phyloP scores from a whole-genome alignment of 495 filamentous ascomycete genomes.

The Podospora anserina region DNA sequence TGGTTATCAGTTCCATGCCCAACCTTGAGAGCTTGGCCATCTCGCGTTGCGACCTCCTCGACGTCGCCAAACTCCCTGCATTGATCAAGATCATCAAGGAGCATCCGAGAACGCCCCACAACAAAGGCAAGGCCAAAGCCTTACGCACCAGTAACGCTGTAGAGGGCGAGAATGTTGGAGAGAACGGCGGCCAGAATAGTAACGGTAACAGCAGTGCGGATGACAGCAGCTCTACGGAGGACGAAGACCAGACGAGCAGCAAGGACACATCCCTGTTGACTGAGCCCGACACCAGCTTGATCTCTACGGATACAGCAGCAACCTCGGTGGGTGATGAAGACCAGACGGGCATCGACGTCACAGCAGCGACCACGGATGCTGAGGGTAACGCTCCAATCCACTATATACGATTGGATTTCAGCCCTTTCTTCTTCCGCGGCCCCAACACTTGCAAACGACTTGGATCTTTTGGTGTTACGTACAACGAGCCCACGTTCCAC shows the following conservation, averaged over 20 bases:
- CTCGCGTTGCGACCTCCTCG: slow-evolving; percentile 25
- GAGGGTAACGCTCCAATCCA: neutral
- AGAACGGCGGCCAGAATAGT: neutral
- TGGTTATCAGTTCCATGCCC: slow-evolving; percentile 26
- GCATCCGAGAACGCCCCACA: neutral
- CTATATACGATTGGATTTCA: slow-evolving; percentile 25
- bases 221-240: neutral
- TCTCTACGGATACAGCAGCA: neutral
- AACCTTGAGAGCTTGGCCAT: slow-evolving; percentile 26
- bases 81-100: slow-evolving; percentile 19
- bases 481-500: slow-evolving; percentile 28
- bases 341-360: neutral
- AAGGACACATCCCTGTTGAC: neutral
- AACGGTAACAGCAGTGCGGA: neutral
- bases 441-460: slow-evolving; percentile 10
- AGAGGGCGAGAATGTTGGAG: neutral
- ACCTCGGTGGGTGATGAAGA: neutral
- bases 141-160: neutral
- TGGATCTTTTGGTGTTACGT: slow-evolving; percentile 27
- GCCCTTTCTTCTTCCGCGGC: slow-evolving; percentile 25
- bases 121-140: neutral
- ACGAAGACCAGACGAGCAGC: neutral
- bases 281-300: neutral
- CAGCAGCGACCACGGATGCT: neutral
- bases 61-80: slow-evolving; percentile 23